Conservation (phyloP, 257 asterid species). For the Eustoma russellianum region DNA sequence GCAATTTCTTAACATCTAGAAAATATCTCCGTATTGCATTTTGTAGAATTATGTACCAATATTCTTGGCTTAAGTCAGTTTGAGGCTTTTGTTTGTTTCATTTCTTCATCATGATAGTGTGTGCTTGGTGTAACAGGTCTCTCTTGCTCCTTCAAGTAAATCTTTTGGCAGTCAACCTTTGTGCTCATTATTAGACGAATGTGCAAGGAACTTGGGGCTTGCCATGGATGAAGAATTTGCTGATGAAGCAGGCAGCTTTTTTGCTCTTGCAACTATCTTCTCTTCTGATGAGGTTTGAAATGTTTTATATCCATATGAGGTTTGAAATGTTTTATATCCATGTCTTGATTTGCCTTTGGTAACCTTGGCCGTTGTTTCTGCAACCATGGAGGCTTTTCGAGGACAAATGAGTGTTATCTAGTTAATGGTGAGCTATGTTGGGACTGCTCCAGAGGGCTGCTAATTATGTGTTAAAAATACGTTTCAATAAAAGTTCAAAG, state of each 20-base stretch:
- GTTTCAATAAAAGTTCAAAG: not conserved
- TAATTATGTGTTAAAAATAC: not conserved
- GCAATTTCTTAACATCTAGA: no score
- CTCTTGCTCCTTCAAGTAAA: conserved; percentile 49
- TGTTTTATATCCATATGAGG: no score
- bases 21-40: no score
- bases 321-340: not conserved
- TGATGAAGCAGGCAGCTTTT: conserved; percentile 58
- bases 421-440: no score
- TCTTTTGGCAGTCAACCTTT: conserved; percentile 36
- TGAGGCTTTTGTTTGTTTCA: no score
- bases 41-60: no score
- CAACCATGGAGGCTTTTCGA: no score
- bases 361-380: no score
- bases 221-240: conserved; percentile 22
- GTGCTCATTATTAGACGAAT: conserved; percentile 59
- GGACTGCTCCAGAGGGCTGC: no score
- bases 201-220: conserved; percentile 54
- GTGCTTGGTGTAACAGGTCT: conserved; percentile 49
- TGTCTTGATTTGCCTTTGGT: not conserved
- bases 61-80: no score
- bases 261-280: conserved; percentile 63
- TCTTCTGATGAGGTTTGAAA: conserved; percentile 75
- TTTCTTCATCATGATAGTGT: not conserved
- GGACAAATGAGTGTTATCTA: no score